These are phyloP conservation scores for Claviceps pazoutovae DNA, from an alignment of 2,329 filamentous ascomycete species.

Conservation along the genomic window DNA sequence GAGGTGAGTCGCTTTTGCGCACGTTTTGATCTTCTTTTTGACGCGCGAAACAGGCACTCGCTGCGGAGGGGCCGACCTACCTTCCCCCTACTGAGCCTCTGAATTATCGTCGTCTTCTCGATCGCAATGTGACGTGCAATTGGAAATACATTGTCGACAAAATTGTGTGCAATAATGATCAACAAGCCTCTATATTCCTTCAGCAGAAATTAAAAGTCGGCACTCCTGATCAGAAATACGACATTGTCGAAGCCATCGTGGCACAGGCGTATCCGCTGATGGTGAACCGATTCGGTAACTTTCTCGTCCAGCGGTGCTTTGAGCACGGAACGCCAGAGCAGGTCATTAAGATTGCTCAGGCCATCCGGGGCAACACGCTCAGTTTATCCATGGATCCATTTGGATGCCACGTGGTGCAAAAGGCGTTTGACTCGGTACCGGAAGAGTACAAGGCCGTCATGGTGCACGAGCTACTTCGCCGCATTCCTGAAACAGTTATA, in stretches of 20 bases:
- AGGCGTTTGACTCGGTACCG: conserved; percentile 93
- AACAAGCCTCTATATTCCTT: conserved; percentile 96
- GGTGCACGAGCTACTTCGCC: conserved; percentile 92
- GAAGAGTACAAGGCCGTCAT: conserved; percentile 97
- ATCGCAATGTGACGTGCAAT: conserved; percentile 93
- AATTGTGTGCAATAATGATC: conserved; percentile 97
- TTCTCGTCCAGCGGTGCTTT: conserved; percentile 95
- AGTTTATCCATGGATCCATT: conserved; percentile 97
- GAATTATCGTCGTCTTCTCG: conserved; percentile 88
- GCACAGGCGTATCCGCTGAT: conserved; percentile 89
- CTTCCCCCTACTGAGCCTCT: conserved; percentile 78
- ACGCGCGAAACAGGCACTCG: conserved; percentile 14
- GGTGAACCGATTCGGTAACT: conserved; percentile 98
- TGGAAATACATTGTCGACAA: conserved; percentile 99
- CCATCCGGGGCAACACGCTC: conserved; percentile 86
- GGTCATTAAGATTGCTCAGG: conserved; percentile 84
- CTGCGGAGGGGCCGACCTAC: conserved; percentile 57
- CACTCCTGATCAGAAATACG: conserved; percentile 87
- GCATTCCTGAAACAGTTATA: conserved; percentile 94
- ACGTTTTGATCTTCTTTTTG: neutral
- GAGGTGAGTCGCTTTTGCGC: conserved; percentile 27
- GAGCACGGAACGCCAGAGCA: conserved; percentile 94
- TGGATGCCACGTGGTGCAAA: conserved; percentile 95
- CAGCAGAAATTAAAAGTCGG: conserved; percentile 98
- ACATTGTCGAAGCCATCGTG: conserved; percentile 93